phyloP scores from a whole-genome alignment of 257 asterid species.

The Solanum etuberosum region DNA sequence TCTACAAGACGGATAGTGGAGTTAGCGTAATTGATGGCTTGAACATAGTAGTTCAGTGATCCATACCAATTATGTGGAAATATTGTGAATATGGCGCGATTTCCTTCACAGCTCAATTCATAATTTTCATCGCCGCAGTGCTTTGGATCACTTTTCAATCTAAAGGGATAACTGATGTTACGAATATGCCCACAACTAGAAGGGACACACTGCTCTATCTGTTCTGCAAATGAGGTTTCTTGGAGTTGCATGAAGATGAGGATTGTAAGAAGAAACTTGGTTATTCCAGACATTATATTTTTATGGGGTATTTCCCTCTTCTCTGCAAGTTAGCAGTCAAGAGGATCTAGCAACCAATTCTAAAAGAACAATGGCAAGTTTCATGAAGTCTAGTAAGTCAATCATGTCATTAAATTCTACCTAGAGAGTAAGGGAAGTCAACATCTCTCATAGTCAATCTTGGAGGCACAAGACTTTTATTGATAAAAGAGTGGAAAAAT shows the following conservation, averaged over 20 bases:
- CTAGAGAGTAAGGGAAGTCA: neutral
- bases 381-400: too few species aligned
- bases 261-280: neutral
- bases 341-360: too few species aligned
- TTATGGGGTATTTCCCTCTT: neutral
- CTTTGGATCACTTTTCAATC: neutral
- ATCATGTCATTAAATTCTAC: too few species aligned
- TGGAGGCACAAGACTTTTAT: neutral
- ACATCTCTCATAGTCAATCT: neutral
- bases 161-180: constrained; percentile 7
- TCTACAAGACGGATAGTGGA: constrained; percentile 14
- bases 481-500: neutral
- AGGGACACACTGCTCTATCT: neutral
- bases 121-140: neutral
- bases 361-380: too few species aligned
- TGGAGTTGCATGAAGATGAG: neutral
- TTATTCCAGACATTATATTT: neutral
- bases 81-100: neutral
- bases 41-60: constrained; percentile 1
- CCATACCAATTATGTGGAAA: neutral
- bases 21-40: constrained; percentile 13
- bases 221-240: neutral
- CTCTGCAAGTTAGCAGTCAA: neutral
- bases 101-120: neutral
- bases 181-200: neutral